Evolutionary conservation across 345 rosid genomes (phyloP), one percentile per base, ranked within the genome.

Genomic region (Hibiscus tridactylites): DNA sequence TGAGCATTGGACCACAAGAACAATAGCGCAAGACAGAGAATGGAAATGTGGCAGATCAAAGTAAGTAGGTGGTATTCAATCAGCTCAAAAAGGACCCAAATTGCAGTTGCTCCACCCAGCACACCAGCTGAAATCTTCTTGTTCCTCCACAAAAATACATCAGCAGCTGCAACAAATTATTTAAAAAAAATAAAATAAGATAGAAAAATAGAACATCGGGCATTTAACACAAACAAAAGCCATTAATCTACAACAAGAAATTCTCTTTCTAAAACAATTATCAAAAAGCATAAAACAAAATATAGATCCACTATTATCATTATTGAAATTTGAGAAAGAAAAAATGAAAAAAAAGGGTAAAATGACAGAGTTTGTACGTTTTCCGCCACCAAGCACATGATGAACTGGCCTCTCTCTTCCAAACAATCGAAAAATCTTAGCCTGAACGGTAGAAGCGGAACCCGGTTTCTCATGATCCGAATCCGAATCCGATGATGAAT

Each of bases 101-200:
- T 73, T 1, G 80, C 86, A 11, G 97, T 88, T 3, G 83, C 95
- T 3, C 76, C 84, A 66, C 90, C 90, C 60, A 93, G 90, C 33
- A 89, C 88, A 49, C 83, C 80, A 0, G 83, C 88, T 24, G 98
- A 87, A 0, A 88, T 68, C 78, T 91, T 91, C 78, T 93, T 93
- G 83, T 93, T 87, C 82, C 91, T 90, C 97, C 98, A 91, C 79
- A 93, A 81, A 21, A 93, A 81, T 80, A 91, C 90, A 93, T 93
- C 97, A 66, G 98, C 98, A 77, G 90, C 98, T 91, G 86, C 77
- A 76, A 29, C 68, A 64, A 76, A 49, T 49, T 52, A 66, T 74
- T 24, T 44, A 50, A 26, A 28, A 28, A 57, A 6, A 3, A 21
- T 21, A 21, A 42, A 46, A 65, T 13, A 24, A 46, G 17, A 44